Base-by-base conservation (phyloP, 148 eudicot genomes). In the Pouteria glomerata region DNA sequence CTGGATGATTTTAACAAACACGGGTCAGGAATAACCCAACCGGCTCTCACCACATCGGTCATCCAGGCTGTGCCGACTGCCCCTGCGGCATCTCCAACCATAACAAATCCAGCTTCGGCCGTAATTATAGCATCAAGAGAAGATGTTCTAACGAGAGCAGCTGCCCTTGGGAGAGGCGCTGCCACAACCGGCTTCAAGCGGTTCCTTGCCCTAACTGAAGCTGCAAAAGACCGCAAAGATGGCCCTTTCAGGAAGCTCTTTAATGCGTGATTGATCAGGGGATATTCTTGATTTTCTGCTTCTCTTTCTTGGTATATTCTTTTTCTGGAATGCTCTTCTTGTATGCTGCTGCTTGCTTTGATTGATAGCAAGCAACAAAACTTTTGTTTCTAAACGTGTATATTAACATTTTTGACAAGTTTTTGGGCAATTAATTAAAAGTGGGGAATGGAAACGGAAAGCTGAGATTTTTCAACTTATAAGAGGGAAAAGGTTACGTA, bases 151-250 rank as follows among this genome's bases (percentile, higher is more conserved):
- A 85, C 97, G 12, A 88, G 98, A 76, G 98, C 97, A 42, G 97
- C 98, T 21, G 98, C 98, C 4, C 89, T 95, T 4, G 98, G 98
- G 2, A 84, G 97, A 79, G 98, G 97, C 59, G 97, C 97, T 2
- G 96, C 97, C 27, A 89, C 97, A 30, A 95, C 96, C 0, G 97
- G 97, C 18, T 91, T 95, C 79, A 90, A 90, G 82, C 77, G 91
- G 80, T 88, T 95, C 81, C 96, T 91, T 51, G 97, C 97, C 31
- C 76, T 95, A 60, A 95, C 98, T 4, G 98, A 95, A 82, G 92
- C 98, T 35, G 95, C 93, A 24, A 91, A 89, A 73, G 97, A 95
- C 79, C 85, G 97, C 7, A 95, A 89, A 58, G 98, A 91, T 64
- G 98, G 98, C 11, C 85, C 98, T 19, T 85, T 95, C 72, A 80